Evolutionary conservation across 805 yeast species (phyloP).

Genomic region (Candida pini): DNA sequence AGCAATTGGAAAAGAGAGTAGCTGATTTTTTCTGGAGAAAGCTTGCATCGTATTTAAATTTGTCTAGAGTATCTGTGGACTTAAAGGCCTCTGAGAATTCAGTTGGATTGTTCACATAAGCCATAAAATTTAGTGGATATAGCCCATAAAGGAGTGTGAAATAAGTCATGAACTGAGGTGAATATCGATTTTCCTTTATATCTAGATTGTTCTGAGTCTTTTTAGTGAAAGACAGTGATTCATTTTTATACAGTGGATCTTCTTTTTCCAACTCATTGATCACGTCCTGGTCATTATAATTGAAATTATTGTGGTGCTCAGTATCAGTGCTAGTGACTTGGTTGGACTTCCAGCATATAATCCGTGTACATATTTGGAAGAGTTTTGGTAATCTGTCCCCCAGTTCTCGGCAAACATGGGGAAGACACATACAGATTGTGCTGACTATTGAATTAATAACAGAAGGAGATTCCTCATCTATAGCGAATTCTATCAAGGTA

Average conservation of each 20-base stretch:
- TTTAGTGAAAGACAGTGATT: too few relatives aligned
- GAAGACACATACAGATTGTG: slow-evolving; percentile 32
- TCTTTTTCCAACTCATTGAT: too few relatives aligned
- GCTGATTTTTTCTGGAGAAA: slow-evolving; percentile 26
- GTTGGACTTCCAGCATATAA: slow-evolving; percentile 31
- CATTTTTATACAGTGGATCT: not conserved
- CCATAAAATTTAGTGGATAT: slow-evolving; percentile 44
- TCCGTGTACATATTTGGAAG: slow-evolving; percentile 39
- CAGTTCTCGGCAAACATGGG: slow-evolving; percentile 27
- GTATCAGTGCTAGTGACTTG: not conserved
- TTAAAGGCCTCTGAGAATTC: too few relatives aligned
- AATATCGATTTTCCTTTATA: too few relatives aligned
- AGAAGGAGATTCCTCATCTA: slow-evolving; percentile 34
- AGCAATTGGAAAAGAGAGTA: slow-evolving; percentile 28
- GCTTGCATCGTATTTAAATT: not conserved
- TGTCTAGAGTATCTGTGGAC: too few relatives aligned
- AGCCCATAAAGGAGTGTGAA: slow-evolving; percentile 53
- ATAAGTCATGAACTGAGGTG: too few relatives aligned
- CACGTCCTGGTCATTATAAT: too few relatives aligned
- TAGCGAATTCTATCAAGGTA: slow-evolving; percentile 36
- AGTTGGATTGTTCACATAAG: slow-evolving; percentile 38
- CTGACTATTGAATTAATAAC: slow-evolving; percentile 2
- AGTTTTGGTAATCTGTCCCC: slow-evolving; percentile 33
- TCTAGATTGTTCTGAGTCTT: too few relatives aligned
- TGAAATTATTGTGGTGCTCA: too few relatives aligned